Conservation (phyloP, 495 filamentous ascomycete genomes). For the Trichoderma orchidacearum region DNA sequence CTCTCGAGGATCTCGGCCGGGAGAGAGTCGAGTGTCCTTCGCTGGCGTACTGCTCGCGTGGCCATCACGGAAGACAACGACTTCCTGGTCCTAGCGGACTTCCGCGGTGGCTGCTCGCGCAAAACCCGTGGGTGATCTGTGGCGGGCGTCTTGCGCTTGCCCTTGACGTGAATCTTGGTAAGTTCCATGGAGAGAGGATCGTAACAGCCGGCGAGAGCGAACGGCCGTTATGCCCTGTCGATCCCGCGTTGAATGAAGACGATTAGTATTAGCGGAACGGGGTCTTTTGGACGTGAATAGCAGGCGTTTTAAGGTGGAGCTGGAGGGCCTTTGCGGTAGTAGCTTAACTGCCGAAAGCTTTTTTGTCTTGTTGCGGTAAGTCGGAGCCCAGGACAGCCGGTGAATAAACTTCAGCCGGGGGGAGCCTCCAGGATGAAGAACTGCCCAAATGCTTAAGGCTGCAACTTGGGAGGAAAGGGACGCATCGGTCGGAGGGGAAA, state of each 20-base stretch:
- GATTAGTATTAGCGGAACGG: too few species aligned
- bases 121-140: neutral
- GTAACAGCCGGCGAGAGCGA: too few species aligned
- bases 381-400: neutral
- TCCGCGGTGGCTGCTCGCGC: neutral
- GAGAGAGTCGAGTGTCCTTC: neutral
- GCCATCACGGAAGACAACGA: slow-evolving; percentile 1
- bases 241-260: too few species aligned
- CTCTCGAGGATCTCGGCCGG: slow-evolving; percentile 2
- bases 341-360: neutral
- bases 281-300: neutral
- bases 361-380: slow-evolving; percentile 1
- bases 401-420: neutral
- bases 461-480: too few species aligned
- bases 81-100: neutral
- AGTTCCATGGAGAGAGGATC: neutral
- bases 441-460: too few species aligned
- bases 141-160: neutral
- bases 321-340: neutral
- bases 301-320: neutral
- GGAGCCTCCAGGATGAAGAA: neutral
- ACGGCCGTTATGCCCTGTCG: too few species aligned
- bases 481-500: too few species aligned
- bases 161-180: neutral
- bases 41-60: neutral